Conservation (phyloP, 1,139 yeast genomes). For the Suhomyces coccinellae region DNA sequence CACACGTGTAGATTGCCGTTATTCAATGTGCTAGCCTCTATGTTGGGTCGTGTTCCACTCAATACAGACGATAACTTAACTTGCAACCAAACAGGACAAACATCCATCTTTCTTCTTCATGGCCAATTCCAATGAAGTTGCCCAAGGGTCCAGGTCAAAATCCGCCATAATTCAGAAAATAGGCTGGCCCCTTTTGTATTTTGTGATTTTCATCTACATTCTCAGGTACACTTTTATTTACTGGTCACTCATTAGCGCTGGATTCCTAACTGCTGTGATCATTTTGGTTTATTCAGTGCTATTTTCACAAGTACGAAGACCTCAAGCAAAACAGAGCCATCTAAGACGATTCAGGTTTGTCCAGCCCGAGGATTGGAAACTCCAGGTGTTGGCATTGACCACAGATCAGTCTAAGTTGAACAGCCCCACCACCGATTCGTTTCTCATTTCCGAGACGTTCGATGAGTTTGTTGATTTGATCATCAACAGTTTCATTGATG, state of each 20-base stretch:
- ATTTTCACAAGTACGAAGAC: constrained; percentile 7
- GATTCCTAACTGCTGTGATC: constrained; percentile 1
- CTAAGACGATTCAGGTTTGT: constrained; percentile 13
- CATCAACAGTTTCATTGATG: constrained; percentile 57
- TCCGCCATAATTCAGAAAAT: not conserved
- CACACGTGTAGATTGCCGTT: no score
- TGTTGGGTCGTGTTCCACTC: not conserved
- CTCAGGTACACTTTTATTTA: constrained; percentile 15
- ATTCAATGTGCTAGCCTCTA: no score
- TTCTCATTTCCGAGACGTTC: constrained; percentile 53
- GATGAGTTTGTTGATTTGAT: constrained; percentile 54
- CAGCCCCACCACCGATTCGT: constrained; percentile 47
- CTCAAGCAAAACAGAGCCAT: not conserved
- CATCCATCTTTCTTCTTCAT: not conserved
- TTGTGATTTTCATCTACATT: constrained; percentile 10
- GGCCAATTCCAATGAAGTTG: constrained; percentile 2
- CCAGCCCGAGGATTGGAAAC: constrained; percentile 11
- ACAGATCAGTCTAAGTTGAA: constrained; percentile 7
- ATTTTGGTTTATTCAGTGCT: constrained; percentile 6
- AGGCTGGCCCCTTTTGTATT: constrained; percentile 2
- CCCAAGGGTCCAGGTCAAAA: not conserved
- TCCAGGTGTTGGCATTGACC: constrained; percentile 8
- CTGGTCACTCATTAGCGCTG: constrained; percentile 10
- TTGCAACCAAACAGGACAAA: constrained; percentile 1
- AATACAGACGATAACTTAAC: constrained; percentile 1